Percentiles rank a stretch among this genome's conserved stretches.
These are phyloP conservation scores for Hyaloscypha finlandica DNA, from an alignment of 495 filamentous ascomycete genomes.

Conservation along the genomic window DNA sequence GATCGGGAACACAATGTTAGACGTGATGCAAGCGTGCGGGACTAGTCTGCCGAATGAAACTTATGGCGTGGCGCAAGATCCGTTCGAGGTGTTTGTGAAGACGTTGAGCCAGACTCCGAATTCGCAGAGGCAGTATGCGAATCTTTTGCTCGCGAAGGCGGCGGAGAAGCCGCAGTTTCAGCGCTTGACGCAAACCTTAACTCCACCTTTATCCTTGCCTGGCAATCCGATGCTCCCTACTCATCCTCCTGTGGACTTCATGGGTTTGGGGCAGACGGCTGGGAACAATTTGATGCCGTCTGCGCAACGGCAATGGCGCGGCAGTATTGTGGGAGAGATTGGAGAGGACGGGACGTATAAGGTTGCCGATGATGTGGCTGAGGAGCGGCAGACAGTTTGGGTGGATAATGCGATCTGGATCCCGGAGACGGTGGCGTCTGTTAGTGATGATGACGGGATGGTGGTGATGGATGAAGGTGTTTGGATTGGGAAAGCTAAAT, in stretches of 20 bases:
- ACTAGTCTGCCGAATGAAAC: conserved; percentile 3
- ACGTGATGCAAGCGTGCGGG: conserved; percentile 47
- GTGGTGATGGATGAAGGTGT: neutral
- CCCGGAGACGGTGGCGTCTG: conserved; percentile 1
- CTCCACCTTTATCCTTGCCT: neutral
- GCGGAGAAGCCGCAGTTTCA: conserved; percentile 29
- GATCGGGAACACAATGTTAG: conserved; percentile 55
- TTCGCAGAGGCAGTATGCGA: conserved; percentile 30
- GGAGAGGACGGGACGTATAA: conserved; percentile 24
- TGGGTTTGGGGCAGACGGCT: neutral
- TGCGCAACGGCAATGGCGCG: conserved; percentile 17
- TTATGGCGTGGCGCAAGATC: conserved; percentile 25
- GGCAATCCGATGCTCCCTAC: neutral
- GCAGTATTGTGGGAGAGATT: conserved; percentile 31
- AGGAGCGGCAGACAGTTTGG: conserved; percentile 8
- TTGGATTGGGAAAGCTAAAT: neutral
- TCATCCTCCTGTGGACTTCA: neutral
- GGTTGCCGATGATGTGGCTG: neutral
- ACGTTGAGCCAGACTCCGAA: conserved; percentile 32
- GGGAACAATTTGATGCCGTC: neutral
- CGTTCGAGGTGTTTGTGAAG: conserved; percentile 29
- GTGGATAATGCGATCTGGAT: conserved; percentile 12
- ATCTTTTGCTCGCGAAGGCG: conserved; percentile 30
- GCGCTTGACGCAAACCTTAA: conserved; percentile 19
- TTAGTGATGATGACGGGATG: conserved; percentile 9